Percentiles rank a stretch among this genome's conserved stretches.
Evolutionary conservation across 2,329 filamentous ascomycete genomes (phyloP).

Genomic region (Fusarium sp.): DNA sequence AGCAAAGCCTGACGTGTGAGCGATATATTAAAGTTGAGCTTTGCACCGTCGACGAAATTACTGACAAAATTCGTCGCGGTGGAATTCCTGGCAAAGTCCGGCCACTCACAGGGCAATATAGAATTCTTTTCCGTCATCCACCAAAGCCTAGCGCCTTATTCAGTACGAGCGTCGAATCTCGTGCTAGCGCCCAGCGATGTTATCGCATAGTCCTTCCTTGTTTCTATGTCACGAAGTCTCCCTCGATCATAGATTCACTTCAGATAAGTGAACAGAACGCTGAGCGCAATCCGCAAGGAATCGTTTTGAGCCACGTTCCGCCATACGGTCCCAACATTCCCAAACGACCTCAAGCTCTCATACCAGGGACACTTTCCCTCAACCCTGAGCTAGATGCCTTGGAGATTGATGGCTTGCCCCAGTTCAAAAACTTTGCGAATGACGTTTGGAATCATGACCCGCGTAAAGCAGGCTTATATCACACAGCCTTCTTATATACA

Average conservation of each 20-base stretch:
- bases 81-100: too few species aligned
- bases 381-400: not conserved
- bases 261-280: not conserved
- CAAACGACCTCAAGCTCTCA: not conserved
- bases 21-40: not conserved
- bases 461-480: not conserved
- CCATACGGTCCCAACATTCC: too few species aligned
- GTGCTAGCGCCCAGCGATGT: not conserved
- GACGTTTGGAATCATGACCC: not conserved
- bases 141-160: not conserved
- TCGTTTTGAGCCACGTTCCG: fast-evolving
- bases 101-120: fast-evolving
- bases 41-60: fast-evolving
- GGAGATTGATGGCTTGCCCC: not conserved
- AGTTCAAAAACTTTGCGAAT: not conserved
- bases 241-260: not conserved
- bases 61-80: not conserved
- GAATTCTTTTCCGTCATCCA: not conserved
- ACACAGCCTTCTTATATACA: not conserved
- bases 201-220: not conserved
- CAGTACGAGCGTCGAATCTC: not conserved
- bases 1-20: fast-evolving
- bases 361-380: not conserved
- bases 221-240: not conserved
- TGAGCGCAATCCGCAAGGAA: not conserved